Conservation (phyloP, 73 alveolate genomes). For the Paramecium biaurelia region DNA sequence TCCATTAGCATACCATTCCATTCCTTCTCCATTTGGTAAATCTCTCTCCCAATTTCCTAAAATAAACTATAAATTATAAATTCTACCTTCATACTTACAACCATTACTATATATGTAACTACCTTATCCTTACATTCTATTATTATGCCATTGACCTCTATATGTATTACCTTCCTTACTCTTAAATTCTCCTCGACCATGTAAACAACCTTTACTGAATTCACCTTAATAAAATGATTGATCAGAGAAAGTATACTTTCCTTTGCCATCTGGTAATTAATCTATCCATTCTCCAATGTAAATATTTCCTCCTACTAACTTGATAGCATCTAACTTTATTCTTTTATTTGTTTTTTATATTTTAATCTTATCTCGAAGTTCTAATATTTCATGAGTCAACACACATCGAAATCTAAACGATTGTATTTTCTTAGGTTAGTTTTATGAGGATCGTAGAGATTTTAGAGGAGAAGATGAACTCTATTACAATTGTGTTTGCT, state of each 20-base stretch:
- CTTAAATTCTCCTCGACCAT: slow-evolving; percentile 72
- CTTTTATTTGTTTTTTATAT: neutral
- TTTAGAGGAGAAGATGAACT: neutral
- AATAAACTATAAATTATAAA: neutral
- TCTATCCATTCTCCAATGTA: slow-evolving; percentile 38
- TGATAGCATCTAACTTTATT: slow-evolving; percentile 14
- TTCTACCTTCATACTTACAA: slow-evolving; percentile 33
- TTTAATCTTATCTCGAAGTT: neutral
- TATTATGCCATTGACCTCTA: slow-evolving; percentile 77
- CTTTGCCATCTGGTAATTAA: slow-evolving; percentile 63
- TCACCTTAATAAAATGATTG: slow-evolving; percentile 69
- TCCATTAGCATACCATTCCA: slow-evolving; percentile 8
- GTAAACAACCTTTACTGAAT: slow-evolving; percentile 68
- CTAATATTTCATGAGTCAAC: slow-evolving; percentile 10
- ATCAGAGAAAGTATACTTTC: slow-evolving; percentile 69
- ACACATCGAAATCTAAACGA: slow-evolving; percentile 10
- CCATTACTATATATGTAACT: neutral
- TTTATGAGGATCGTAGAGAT: neutral
- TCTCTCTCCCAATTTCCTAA: neutral
- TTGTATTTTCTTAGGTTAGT: neutral
- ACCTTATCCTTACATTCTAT: slow-evolving; percentile 72
- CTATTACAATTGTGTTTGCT: neutral
- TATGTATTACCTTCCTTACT: slow-evolving; percentile 60
- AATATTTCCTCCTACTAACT: slow-evolving; percentile 20
- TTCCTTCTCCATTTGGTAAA: slow-evolving; percentile 15